These are phyloP conservation scores for Exophiala phaeomuriformis DNA, from an alignment of 2,329 filamentous ascomycete species.

Conservation along the genomic window DNA sequence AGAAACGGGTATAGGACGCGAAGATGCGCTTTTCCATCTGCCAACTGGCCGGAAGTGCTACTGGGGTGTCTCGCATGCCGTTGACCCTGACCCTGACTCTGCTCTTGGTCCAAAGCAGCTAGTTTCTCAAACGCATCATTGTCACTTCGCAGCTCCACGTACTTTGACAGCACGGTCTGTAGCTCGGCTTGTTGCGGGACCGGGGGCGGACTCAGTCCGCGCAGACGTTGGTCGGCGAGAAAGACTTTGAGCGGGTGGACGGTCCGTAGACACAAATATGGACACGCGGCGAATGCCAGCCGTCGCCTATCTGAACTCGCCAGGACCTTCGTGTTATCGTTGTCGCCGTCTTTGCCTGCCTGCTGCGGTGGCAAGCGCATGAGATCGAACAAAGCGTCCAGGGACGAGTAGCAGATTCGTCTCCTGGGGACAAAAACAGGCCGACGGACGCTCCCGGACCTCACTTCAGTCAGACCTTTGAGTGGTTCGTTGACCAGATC, in stretches of 20 bases:
- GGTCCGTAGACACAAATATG: conserved; percentile 73
- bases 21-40: conserved; percentile 61
- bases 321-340: background rate
- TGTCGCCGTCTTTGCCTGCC: background rate
- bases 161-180: conserved; percentile 58
- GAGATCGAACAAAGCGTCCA: conserved; percentile 69
- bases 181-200: conserved; percentile 73
- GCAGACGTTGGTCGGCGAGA: conserved; percentile 81
- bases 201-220: conserved; percentile 83
- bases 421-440: conserved; percentile 57
- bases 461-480: conserved; percentile 54
- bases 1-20: conserved; percentile 73
- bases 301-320: conserved; percentile 28
- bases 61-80: background rate
- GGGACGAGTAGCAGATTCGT: conserved; percentile 70
- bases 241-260: conserved; percentile 76
- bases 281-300: conserved; percentile 68
- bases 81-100: background rate
- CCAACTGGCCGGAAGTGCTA: background rate
- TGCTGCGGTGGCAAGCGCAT: conserved; percentile 34
- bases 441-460: conserved; percentile 65
- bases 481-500: conserved; percentile 48
- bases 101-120: background rate
- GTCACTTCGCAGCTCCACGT: conserved; percentile 63
- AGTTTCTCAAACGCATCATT: conserved; percentile 52